Base-by-base conservation (phyloP, 2,329 filamentous ascomycete species). In the Chaetothyriales sp. region DNA sequence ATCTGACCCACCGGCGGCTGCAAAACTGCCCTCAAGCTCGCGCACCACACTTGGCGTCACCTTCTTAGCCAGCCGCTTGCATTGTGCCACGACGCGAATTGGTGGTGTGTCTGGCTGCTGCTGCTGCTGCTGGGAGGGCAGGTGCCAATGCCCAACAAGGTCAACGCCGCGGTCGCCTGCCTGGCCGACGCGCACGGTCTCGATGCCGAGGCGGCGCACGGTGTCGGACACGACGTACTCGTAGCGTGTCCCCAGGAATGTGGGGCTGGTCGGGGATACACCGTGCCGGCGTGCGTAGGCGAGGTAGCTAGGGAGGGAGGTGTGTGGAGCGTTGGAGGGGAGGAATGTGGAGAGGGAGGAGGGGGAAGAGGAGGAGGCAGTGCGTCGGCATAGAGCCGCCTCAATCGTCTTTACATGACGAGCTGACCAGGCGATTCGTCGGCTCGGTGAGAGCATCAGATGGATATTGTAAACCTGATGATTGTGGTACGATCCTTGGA, bases 11-110 rank as follows among this genome's bases (percentile, higher is more conserved):
- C 80, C 81, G 1, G 74, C 73, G 32, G 32, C 32, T 15, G 32
- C 32, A 61, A 92, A 84, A 0, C 86, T 79, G 2, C 90, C 90
- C 48, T 73, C 70, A 3, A 73, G 58, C 53, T 73, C 71, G 18
- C 71, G 65, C 15, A 73, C 65, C 18, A 70, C 51, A 44, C 68
- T 69, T 9, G 71, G 71, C 0, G 65, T 64, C 1, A 71, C 59
- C 4, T 63, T 55, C 10, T 55, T 55, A 43, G 65, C 66, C 6
- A 68, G 55, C 2, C 68, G 64, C 56, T 73, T 73, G 60, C 71
- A 73, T 57, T 73, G 71, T 8, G 71, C 67, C 2, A 73, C 55
- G 3, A 71, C 68, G 18, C 66, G 65, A 1, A 72, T 55, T 15
- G 64, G 59, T n/a, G 62, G 57, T 9, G 62, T 56, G n/a, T n/a